Conservation (phyloP, 768 basidiomycete species). For the Lactarius pseudohatsudake region DNA sequence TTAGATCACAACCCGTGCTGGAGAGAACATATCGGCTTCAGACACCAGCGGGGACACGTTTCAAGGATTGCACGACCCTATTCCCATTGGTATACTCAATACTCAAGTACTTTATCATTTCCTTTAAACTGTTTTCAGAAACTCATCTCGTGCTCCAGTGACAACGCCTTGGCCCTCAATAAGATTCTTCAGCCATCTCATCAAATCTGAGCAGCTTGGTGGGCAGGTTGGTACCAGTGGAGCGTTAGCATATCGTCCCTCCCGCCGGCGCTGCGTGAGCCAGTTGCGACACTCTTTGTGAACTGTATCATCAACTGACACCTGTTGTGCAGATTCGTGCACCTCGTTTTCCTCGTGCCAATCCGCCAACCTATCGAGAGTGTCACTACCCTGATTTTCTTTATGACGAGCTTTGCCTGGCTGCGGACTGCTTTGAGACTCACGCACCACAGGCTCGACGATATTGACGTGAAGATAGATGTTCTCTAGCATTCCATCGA, state of each 20-base stretch:
- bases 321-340: not conserved
- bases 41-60: not conserved
- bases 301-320: not conserved
- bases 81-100: not conserved
- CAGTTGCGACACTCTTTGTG: not conserved
- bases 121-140: not conserved
- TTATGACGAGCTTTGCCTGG: slow-evolving; percentile 5
- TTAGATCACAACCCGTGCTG: not conserved
- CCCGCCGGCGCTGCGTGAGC: slow-evolving; percentile 12
- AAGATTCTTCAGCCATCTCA: too few species aligned
- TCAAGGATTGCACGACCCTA: not conserved
- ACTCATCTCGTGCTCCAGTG: too few species aligned
- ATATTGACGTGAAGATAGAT: not conserved
- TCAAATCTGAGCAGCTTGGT: slow-evolving; percentile 6
- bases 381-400: not conserved
- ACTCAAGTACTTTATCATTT: not conserved
- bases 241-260: not conserved
- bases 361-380: not conserved
- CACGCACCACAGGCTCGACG: not conserved
- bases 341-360: not conserved
- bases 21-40: not conserved
- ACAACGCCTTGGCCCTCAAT: too few species aligned
- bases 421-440: slow-evolving; percentile 6
- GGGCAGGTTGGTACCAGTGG: slow-evolving; percentile 1
- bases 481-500: slow-evolving; percentile 1